Conservation (phyloP, 1,284 basidiomycete genomes). For the Cutaneotrichosporon sp. region DNA sequence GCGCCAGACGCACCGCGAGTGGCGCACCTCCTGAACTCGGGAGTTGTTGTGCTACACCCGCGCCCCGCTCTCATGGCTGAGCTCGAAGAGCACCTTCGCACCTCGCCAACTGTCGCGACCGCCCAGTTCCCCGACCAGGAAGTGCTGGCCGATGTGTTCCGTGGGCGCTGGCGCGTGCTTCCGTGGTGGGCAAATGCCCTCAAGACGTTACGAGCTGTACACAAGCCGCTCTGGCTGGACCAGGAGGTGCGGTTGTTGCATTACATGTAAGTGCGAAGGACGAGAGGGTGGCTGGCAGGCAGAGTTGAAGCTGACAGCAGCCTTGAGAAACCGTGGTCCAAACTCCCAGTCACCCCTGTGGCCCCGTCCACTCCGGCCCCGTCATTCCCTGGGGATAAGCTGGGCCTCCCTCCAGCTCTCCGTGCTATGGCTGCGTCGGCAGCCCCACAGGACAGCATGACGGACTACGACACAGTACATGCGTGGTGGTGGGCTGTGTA, state of each 20-base stretch:
- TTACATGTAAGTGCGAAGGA: constrained; percentile 46
- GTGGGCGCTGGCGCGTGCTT: constrained; percentile 56
- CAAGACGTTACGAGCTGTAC: constrained; percentile 53
- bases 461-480: constrained; percentile 44
- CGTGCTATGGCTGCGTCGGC: constrained; percentile 31
- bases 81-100: constrained; percentile 65
- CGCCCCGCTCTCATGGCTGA: constrained; percentile 55
- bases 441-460: constrained; percentile 34
- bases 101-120: constrained; percentile 65
- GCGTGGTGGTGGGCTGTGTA: constrained; percentile 54
- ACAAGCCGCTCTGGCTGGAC: constrained; percentile 54
- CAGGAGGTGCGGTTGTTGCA: constrained; percentile 52
- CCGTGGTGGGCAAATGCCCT: constrained; percentile 57
- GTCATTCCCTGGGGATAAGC: constrained; percentile 7
- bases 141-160: constrained; percentile 76
- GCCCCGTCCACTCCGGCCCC: background rate
- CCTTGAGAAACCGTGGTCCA: constrained; percentile 52
- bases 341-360: constrained; percentile 22
- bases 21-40: constrained; percentile 79
- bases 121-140: constrained; percentile 93
- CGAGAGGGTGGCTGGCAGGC: background rate
- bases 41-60: constrained; percentile 82
- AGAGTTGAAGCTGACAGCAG: constrained; percentile 27
- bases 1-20: constrained; percentile 64
- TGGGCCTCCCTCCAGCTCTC: constrained; percentile 33